Evolutionary conservation across 129 eudicot species (phyloP), one percentile per base, ranked within the genome.

Genomic region (Pulicaria dysenterica): DNA sequence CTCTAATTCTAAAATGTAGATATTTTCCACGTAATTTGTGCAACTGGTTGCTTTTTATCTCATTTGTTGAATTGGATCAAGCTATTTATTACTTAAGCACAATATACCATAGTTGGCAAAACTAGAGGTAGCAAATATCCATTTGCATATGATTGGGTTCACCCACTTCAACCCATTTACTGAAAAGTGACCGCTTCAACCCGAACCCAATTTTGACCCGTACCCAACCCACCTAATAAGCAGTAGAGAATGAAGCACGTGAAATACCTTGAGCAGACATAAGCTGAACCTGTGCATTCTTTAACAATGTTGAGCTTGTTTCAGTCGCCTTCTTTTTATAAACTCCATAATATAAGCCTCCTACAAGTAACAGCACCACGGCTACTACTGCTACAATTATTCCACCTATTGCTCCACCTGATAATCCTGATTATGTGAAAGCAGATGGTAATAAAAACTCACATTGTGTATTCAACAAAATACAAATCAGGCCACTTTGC

Each of bases 361-460:
- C 91, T 60, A 80, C 88, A 55, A 80, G 59, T 66, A 86, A 69
- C 58, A 84, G 63, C 13, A 88, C 43, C 46, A 80, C 92, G 13
- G 70, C 99, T 49, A 84, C 68, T 43, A 54, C 86, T 16, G 79
- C 94, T 53, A 91, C 76, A 56, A 62, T 67, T 73, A 91, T 83
- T 60, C 94, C 97, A 74, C 80, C 96, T 58, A 86, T 86, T 61
- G 83, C 91, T 76, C 91, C 96, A 63, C 83, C 73, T 39, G 96
- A 79, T 62, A 88, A 36, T 68, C 96, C 97, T 89, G 86, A 49
- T 88, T 81, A 72, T 58, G 41, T 58, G 61, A 72, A 82, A 64
- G 70, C 13, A 78, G 69, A 73, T 43, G 50, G 51, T 60, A 76
- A 78, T 34, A 15, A 53, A 53, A 44, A 63, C 63, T 63, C 67